phyloP scores from a whole-genome alignment of 495 filamentous ascomycete genomes.

The Pyronema omphalodes region DNA sequence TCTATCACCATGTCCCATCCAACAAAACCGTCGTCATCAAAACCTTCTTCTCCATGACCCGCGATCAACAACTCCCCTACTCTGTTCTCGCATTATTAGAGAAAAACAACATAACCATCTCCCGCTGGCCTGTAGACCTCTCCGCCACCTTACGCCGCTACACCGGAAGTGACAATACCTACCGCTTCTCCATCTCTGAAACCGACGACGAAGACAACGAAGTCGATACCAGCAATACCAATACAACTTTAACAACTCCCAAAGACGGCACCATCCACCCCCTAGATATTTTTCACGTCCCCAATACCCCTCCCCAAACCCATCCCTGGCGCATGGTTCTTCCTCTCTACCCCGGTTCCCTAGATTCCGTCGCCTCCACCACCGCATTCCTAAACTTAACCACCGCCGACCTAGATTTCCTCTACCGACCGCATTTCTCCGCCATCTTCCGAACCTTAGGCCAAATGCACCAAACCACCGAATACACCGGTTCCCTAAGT shows the following conservation, averaged over 20 bases:
- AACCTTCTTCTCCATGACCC: conserved; percentile 2
- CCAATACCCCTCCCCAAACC: background rate
- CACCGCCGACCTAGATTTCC: background rate
- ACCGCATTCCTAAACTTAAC: background rate
- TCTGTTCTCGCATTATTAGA: background rate
- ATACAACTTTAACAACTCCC: background rate
- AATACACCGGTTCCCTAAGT: background rate
- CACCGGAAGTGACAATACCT: too few species aligned
- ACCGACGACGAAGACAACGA: too few species aligned
- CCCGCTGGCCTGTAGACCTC: background rate
- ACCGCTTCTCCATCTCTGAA: too few species aligned
- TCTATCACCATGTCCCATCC: background rate
- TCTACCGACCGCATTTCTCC: conserved; percentile 3
- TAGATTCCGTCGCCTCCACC: background rate
- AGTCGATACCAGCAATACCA: background rate
- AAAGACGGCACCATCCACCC: background rate
- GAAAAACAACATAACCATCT: background rate
- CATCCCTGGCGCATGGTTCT: conserved; percentile 1
- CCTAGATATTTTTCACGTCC: background rate
- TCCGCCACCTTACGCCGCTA: background rate
- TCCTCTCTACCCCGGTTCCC: background rate
- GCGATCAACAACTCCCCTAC: background rate
- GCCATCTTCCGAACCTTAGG: background rate
- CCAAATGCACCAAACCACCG: conserved; percentile 3
- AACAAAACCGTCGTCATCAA: background rate